Evolutionary conservation across 192 early-diverging fungal species (phyloP), one percentile per base, ranked within the genome.

Genomic region (Coemansia sp.): DNA sequence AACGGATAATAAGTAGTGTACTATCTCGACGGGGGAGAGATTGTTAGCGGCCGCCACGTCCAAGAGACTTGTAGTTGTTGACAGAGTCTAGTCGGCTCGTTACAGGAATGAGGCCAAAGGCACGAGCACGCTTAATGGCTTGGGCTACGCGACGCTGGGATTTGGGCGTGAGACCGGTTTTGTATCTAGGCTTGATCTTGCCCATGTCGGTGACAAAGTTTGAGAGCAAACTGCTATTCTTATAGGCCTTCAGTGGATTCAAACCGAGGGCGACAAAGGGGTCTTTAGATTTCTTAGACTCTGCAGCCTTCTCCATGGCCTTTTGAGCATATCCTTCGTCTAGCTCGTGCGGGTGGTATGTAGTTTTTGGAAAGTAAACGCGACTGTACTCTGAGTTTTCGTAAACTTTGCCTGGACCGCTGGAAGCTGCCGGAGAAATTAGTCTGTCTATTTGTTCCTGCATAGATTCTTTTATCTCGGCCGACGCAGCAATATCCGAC

Each of bases 181-280:
- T 79, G 70, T 86, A 76, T 63, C 88, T 76, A 38, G 89, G 88
- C 77, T 86, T 79, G 52, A 91, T 88, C 40, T 82, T 80, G 55
- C 90, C 90, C 78, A 91, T 84, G 8, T 86, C 87, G 5, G 89
- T 83, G 64, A 90, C 77, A 73, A 88, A 91, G 47, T 82, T 73
- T 52, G 86, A 84, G 60, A 91, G 67, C 59, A 90, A 42, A 20
- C 70, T 62, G 11, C 74, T 73, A 73, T 90, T 88, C 77, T 90
- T 85, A 73, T 82, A 87, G 51, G 82, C 72, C 41, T 73, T 65
- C 42, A 85, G 57, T 16, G 86, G 86, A 46, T 87, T 70, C 5
- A 82, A 71, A 3, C 63, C 75, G 22, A 81, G 64, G 34, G 68
- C 36, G 31, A 75, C 55, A 63, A 85, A 87, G 13, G 78, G 78